Evolutionary conservation across 805 yeast genomes (phyloP).

Genomic region (Cyberlindnera mrakii): DNA sequence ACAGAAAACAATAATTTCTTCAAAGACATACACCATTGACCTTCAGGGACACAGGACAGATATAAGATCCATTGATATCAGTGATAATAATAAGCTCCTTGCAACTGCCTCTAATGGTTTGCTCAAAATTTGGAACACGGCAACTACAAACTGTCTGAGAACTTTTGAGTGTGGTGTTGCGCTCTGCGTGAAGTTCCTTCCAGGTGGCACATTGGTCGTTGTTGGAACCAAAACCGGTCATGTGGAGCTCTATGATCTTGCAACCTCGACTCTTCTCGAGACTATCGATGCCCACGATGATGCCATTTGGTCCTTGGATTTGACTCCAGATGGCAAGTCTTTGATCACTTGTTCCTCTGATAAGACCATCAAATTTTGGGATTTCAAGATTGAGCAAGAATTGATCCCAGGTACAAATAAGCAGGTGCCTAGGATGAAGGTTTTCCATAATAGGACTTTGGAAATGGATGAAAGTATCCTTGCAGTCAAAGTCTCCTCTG

Average conservation of each 20-base stretch:
- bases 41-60: constrained; percentile 86
- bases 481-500: constrained; percentile 74
- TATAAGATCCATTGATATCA: constrained; percentile 74
- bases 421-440: constrained; percentile 44
- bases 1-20: constrained; percentile 43
- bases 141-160: constrained; percentile 69
- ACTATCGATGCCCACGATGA: constrained; percentile 73
- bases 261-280: constrained; percentile 70
- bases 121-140: constrained; percentile 82
- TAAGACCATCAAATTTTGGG: constrained; percentile 86
- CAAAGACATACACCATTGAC: constrained; percentile 56
- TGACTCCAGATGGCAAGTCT: constrained; percentile 78
- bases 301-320: constrained; percentile 87
- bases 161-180: constrained; percentile 89
- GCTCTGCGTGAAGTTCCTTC: constrained; percentile 71
- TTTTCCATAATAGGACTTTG: constrained; percentile 72
- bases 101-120: constrained; percentile 90
- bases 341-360: constrained; percentile 93
- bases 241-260: constrained; percentile 78
- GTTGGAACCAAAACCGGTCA: constrained; percentile 87
- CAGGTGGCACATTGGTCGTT: constrained; percentile 85
- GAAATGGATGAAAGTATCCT: constrained; percentile 85
- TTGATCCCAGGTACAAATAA: constrained; percentile 62
- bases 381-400: constrained; percentile 61
- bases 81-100: constrained; percentile 71